Percentiles rank a stretch among this genome's conserved stretches.
phyloP scores from a whole-genome alignment of 176 grass and related monocot genomes.

The Saccharum spontaneum region DNA sequence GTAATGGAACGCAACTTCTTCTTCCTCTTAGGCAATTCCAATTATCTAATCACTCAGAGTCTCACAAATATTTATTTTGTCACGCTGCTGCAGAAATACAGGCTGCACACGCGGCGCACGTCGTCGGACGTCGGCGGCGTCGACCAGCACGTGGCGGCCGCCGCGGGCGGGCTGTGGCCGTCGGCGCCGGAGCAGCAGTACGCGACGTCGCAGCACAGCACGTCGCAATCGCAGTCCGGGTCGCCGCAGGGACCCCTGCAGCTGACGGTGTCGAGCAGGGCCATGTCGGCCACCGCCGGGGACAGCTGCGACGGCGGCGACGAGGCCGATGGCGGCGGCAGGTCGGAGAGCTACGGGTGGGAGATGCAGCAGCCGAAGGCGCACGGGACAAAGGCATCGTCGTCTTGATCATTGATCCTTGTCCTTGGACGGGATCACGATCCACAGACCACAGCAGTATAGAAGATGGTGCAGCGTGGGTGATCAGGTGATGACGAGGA shows the following conservation, averaged over 20 bases:
- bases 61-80: too few species aligned
- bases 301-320: slow-evolving; percentile 52
- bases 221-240: slow-evolving; percentile 64
- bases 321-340: slow-evolving; percentile 48
- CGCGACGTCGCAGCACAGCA: slow-evolving; percentile 64
- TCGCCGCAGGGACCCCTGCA: slow-evolving; percentile 78
- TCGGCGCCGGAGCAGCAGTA: slow-evolving; percentile 47
- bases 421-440: not conserved
- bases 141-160: not conserved
- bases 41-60: too few species aligned
- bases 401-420: not conserved
- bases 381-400: not conserved
- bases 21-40: not conserved
- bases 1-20: not conserved
- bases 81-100: slow-evolving; percentile 61
- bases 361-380: slow-evolving; percentile 47
- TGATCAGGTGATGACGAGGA: not conserved
- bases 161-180: not conserved
- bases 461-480: not conserved
- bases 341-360: slow-evolving; percentile 68
- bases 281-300: slow-evolving; percentile 44
- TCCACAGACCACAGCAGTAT: not conserved
- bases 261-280: slow-evolving; percentile 42
- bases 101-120: slow-evolving; percentile 64
- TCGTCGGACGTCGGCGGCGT: slow-evolving; percentile 21